Base-by-base conservation (phyloP, 2,329 filamentous ascomycete species). In the Fusarium nurragi region DNA sequence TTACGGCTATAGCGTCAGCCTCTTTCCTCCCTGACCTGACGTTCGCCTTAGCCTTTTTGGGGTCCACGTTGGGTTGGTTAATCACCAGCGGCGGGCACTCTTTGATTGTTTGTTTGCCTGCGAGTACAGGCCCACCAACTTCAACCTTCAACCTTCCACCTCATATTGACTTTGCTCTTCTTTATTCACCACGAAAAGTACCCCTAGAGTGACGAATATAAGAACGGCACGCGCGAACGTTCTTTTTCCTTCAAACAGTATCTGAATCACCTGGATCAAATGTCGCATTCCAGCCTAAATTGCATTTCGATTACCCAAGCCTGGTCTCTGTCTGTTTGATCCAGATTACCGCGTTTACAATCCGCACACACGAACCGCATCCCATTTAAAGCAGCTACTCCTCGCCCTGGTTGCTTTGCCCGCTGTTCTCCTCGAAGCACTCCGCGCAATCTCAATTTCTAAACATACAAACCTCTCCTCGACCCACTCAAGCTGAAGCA, bases 261-360 rank as follows among this genome's bases (percentile, higher is more conserved):
- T 39, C 36, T 47, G 28, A 43, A 43, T 38, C 30, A 30, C 43
- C 44, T 32, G 26, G 54, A 62, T 65, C 70, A 72, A 71, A 72
- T 72, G 70, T 71, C 68, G 68, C 67, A 70, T 54, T 63, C 58
- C 46, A 65, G 41, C 43, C 49, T 48, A 47, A 57, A 47, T 45
- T 55, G 28, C 54, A 41, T 65, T 54, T 60, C 39, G 37, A 54
- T 63, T 18, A 34, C 32, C 49, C 48, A 49, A 47, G 43, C 54
- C 37, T 46, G 40, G 38, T 54, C 39, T 43, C 51, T 51, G 21
- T 54, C 40, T 54, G 44, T 70, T 54, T 71, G 62, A 72, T 71
- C 47, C 28, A 48, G 50, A 28, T 23, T 18, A 57, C 28, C 55
- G 23, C 57, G 51, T 59, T 46, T 65, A n/a, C 50, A 30, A 45